Evolutionary conservation across 192 early-diverging fungal species (phyloP), one percentile per base, ranked within the genome.

Genomic region (Globomyces pollinis-pini): DNA sequence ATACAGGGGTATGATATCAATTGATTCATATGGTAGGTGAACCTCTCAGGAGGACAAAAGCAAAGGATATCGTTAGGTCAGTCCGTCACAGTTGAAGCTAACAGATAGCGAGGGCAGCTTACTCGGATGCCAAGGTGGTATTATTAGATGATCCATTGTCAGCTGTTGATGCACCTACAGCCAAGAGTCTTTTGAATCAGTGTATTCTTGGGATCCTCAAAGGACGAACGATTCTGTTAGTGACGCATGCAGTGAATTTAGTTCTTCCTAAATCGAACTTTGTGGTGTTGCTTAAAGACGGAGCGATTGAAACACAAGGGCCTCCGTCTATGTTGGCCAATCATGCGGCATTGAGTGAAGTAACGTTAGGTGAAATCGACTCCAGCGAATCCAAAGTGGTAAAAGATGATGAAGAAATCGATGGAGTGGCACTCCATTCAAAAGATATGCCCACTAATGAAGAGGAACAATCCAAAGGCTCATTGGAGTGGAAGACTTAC

Each of bases 161-260:
- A 20, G 96, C 96, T 23, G 95, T 97, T 0, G 96, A 99, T 66
- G 85, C 91, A 2, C 93, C 93, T 44, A 98, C 95, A 1, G 92
- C 87, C 20, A 84, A 84, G 42, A 87, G 90, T 58, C 73, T 99
- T 26, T 85, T 89, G 43, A 76, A 84, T 6, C 60, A 85, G 38
- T 92, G 89, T 51, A 73, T 98, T 61, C 72, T 82, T 18, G 81
- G 78, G n/a, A 67, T 92, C 44, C 76, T 99, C 78, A 62, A 61
- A 1, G 77, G 81, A 26, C 75, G 91, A 11, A 99, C 96, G 0
- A 63, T 86, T 1, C 66, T 99, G n/a, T 71, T 99, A 33, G 96
- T 95, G 6, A 93, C 93, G 0, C 96, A 97, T 67, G 71, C 71
- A 4, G 67, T 73, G 8, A 24, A 57, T 21, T 62, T 80, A 5